These are phyloP conservation scores for Pelargonium citronellum DNA, from an alignment of 441 rosid genomes.

Conservation along the genomic window DNA sequence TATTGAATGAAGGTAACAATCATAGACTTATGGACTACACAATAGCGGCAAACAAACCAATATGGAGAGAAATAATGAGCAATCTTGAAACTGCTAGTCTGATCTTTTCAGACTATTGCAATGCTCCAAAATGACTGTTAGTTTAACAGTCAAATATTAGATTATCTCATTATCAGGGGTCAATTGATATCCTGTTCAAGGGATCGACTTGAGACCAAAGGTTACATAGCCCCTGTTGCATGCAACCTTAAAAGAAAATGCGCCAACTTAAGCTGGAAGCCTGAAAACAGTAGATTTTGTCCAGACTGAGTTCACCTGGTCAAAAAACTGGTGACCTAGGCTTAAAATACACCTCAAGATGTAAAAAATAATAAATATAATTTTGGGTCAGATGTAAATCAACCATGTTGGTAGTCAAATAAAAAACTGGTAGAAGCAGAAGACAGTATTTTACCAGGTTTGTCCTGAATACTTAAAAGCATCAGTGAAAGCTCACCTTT, in stretches of 20 bases:
- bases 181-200: no score
- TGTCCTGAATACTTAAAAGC: neutral
- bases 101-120: no score
- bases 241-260: no score
- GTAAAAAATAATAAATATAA: neutral
- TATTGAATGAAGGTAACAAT: neutral
- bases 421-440: neutral
- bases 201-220: no score
- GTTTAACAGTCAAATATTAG: no score
- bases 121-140: no score
- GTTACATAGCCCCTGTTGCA: no score
- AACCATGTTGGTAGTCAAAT: neutral
- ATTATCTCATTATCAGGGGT: no score
- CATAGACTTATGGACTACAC: no score
- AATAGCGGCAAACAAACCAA: no score
- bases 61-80: no score
- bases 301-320: neutral
- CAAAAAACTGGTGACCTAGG: neutral
- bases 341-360: neutral
- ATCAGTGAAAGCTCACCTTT: neutral
- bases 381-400: neutral
- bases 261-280: neutral
- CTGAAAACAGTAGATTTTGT: neutral
- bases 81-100: no score
- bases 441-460: neutral